A percentile compares a stretch with the other conserved stretches of the same genome.
phyloP scores from a whole-genome alignment of 441 rosid species.

The Manihot esculenta region DNA sequence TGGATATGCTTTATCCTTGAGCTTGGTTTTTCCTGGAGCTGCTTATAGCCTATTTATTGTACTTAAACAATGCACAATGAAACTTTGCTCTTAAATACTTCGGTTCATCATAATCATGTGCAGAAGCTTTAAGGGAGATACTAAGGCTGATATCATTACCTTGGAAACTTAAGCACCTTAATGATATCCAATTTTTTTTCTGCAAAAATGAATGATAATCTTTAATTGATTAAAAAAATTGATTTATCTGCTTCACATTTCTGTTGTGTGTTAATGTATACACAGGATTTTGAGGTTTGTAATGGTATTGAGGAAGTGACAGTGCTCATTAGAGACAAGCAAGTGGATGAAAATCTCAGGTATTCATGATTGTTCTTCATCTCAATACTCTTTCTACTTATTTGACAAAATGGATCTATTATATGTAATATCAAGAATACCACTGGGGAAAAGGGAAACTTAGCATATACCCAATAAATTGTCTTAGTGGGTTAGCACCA shows the following conservation, averaged over 20 bases:
- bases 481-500: not conserved
- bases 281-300: constrained; percentile 77
- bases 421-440: not conserved
- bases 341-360: constrained; percentile 92
- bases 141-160: not conserved
- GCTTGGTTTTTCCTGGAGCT: not conserved
- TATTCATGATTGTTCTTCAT: constrained; percentile 17
- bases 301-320: constrained; percentile 88
- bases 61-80: not conserved
- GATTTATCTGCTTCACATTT: not conserved
- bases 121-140: constrained; percentile 4
- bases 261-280: not conserved
- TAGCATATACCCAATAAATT: not conserved
- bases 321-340: constrained; percentile 72
- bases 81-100: not conserved
- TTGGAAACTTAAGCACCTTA: not conserved
- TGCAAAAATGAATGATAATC: not conserved
- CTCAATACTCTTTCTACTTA: not conserved
- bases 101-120: not conserved
- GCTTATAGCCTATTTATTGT: not conserved
- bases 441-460: not conserved
- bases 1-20: not conserved
- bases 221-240: not conserved
- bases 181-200: not conserved
- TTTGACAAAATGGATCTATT: not conserved